Base-by-base conservation (phyloP, 352 stramenopile genomes). In the Aphanomyces astaci region DNA sequence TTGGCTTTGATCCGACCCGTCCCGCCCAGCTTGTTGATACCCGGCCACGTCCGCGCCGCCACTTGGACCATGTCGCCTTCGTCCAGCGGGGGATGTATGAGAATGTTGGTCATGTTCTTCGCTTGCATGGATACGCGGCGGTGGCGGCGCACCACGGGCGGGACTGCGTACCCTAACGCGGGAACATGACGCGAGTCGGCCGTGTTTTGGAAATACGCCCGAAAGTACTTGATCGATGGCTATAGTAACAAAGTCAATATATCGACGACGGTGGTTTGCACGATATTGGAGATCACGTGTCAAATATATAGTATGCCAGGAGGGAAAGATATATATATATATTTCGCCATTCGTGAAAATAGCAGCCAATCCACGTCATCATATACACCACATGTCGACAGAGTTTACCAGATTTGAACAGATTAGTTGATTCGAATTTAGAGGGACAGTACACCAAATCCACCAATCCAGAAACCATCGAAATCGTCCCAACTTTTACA, bases 21-120 rank as follows among this genome's bases (percentile, higher is more conserved):
- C 17, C 86, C 86, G 13, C 86, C 86, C 4, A 92, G 77, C 64
- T 92, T 94, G 70, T 94, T 94, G 73, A 94, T 94, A 2, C 86
- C 86, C 32, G 86, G 82, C 86, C 86, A 94, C 13, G 84, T 94
- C 10, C 86, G 82, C 67, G 89, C 91, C 0, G 79, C 84, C 1
- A 94, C 86, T 15, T 77, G 84, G 5, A 92, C 84, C 24, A 82
- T 90, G 0, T 76, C 82, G 0, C 82, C 81, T 9, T 88, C 73
- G 0, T 70, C 75, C 1, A 92, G 71, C 4, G 82, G 62, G 25
- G 74, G 76, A 33, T 77, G 57, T 49, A 82, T 72, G 56, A 86
- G 77, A 24, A 86, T 75, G 10, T 80, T 74, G 1, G 81, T 73
- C 2, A 76, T 64, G 30, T 78, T 70, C 4, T 57, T 67, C 7